Evolutionary conservation across 1,284 basidiomycete species (phyloP).

Genomic region (Sanghuangporus baumii): DNA sequence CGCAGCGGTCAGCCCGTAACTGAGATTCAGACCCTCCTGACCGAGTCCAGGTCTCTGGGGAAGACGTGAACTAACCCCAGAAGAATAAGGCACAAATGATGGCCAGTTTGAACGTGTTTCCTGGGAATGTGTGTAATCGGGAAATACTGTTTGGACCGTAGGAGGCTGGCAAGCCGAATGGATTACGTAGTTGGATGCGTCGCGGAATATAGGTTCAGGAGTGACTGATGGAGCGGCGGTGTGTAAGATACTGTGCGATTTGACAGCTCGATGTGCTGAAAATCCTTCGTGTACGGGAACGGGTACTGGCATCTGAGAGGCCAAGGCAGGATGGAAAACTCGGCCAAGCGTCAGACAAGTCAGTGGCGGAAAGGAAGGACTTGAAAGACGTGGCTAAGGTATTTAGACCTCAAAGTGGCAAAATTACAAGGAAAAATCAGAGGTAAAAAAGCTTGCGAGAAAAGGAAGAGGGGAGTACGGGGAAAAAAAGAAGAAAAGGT

Average conservation of each 20-base stretch:
- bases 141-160: background rate
- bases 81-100: background rate
- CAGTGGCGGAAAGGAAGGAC: background rate
- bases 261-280: conserved; percentile 58
- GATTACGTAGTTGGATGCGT: conserved; percentile 43
- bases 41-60: background rate
- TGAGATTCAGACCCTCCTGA: conserved; percentile 46
- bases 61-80: background rate
- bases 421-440: conserved; percentile 4
- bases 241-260: conserved; percentile 49
- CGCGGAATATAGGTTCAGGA: conserved; percentile 24
- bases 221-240: conserved; percentile 28
- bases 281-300: conserved; percentile 56
- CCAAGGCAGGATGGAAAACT: conserved; percentile 27
- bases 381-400: conserved; percentile 1
- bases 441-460: background rate
- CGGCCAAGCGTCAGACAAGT: conserved; percentile 24
- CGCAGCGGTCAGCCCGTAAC: conserved; percentile 59
- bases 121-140: background rate
- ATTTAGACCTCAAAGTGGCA: conserved; percentile 5
- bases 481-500: background rate
- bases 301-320: conserved; percentile 75
- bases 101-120: conserved; percentile 2
- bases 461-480: background rate
- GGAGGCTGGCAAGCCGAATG: conserved; percentile 4